Evolutionary conservation across 345 rosid genomes (phyloP), one percentile per base, ranked within the genome.

Genomic region (Camelina sativa): DNA sequence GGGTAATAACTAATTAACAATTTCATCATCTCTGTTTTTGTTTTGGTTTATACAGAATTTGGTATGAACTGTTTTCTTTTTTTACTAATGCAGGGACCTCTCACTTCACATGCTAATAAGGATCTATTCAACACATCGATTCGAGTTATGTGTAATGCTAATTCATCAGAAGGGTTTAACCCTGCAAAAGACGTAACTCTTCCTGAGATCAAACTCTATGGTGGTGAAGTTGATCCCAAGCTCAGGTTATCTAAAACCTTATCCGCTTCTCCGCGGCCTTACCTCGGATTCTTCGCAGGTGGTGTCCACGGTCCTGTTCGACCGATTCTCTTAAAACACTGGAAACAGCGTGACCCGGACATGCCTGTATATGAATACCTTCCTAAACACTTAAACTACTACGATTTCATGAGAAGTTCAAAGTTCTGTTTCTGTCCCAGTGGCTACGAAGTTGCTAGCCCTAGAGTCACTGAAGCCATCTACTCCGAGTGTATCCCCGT

Each of bases 371-470:
- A 65, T 41, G 91, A 87, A 61, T 91, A 91, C 84, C 93, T 91
- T 40, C 96, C 96, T 13, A 77, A 85, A 64, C 72, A 79, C 76
- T 72, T 76, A 43, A 85, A 86, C 86, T 91, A 85, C 72, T 79
- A 84, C 72, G 77, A 90, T 5, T 82, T 83, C 54, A 86, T 94
- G 97, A 83, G 86, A 55, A 79, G 80, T 12, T 94, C 98, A 11
- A 88, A 84, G 82, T 94, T 81, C 60, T 94, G 98, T 67, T 76
- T 94, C 46, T 94, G 98, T 73, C 98, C 98, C 4, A 94, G 98
- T 40, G 98, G 97, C 8, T 69, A 87, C 4, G 98, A 94, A 55
- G 98, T 94, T 23, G 97, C 98, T 34, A 94, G 98, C 73, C 98
- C 98, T 25, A 82, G 97, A 74, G 77, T 91, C 22, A 92, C 82